phyloP scores from a whole-genome alignment of 2,329 filamentous ascomycete species.

The Cytospora leucostoma region DNA sequence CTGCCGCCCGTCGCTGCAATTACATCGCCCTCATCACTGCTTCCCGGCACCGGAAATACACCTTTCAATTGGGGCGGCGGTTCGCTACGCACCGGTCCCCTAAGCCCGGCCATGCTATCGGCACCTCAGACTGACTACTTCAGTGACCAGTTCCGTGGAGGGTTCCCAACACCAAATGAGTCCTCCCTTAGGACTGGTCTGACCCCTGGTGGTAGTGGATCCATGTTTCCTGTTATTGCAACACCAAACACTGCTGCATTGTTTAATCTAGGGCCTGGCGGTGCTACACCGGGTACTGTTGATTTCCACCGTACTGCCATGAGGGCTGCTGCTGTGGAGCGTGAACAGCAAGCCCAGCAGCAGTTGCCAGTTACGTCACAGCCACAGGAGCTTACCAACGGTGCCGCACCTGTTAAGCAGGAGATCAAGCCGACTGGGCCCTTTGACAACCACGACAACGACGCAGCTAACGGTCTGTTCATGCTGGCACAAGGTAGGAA shows the following conservation, averaged over 20 bases:
- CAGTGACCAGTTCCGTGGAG: conserved; percentile 74
- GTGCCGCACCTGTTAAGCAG: conserved; percentile 44
- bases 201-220: conserved; percentile 91
- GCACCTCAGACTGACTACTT: conserved; percentile 88
- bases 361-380: conserved; percentile 49
- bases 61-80: conserved; percentile 79
- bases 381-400: conserved; percentile 53
- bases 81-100: conserved; percentile 84
- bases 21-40: conserved; percentile 82
- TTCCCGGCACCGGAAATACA: conserved; percentile 71
- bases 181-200: conserved; percentile 88
- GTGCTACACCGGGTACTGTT: conserved; percentile 83
- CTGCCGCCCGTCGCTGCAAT: conserved; percentile 87
- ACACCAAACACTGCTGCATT: conserved; percentile 85
- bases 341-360: conserved; percentile 47
- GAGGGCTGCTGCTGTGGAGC: conserved; percentile 71
- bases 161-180: conserved; percentile 95
- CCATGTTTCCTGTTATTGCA: conserved; percentile 88
- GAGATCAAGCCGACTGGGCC: conserved; percentile 61
- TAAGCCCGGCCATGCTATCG: conserved; percentile 96
- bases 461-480: conserved; percentile 91
- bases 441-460: conserved; percentile 88
- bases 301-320: conserved; percentile 95
- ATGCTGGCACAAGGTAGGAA: conserved; percentile 76
- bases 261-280: conserved; percentile 76